Conservation (phyloP, 2,329 filamentous ascomycete genomes). For the Clonostachys rhizophaga region DNA sequence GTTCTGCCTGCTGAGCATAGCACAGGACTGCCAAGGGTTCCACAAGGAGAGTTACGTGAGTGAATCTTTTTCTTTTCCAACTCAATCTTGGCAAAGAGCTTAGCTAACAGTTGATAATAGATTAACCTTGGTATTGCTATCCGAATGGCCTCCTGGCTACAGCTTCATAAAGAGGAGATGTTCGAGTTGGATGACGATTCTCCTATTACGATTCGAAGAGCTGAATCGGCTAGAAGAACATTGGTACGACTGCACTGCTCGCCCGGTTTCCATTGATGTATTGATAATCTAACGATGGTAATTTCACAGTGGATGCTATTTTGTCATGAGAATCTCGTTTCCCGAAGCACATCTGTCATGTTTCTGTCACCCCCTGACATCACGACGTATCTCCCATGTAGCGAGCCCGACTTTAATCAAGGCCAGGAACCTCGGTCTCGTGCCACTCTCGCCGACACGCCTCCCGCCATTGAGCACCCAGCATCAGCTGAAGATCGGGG, state of each 20-base stretch:
- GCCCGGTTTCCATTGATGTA: background rate
- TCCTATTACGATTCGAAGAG: conserved; percentile 37
- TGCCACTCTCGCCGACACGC: conserved; percentile 48
- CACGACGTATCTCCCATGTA: conserved; percentile 46
- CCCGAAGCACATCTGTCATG: conserved; percentile 43
- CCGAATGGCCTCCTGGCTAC: conserved; percentile 50
- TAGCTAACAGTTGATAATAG: conserved; percentile 15
- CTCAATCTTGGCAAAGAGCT: background rate
- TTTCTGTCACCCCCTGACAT: conserved; percentile 48
- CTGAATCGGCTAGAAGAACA: conserved; percentile 52
- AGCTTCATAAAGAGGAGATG: conserved; percentile 50
- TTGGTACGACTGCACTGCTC: conserved; percentile 33
- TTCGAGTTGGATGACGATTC: conserved; percentile 37
- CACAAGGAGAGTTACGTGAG: conserved; percentile 49
- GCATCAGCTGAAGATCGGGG: conserved; percentile 32
- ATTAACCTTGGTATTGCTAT: conserved; percentile 53
- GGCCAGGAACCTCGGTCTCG: conserved; percentile 42
- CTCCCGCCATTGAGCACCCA: conserved; percentile 40
- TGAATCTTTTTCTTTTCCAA: conserved; percentile 1
- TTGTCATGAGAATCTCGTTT: conserved; percentile 53
- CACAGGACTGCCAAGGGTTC: conserved; percentile 51
- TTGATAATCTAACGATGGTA: background rate
- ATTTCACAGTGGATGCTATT: conserved; percentile 50
- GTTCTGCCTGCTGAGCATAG: conserved; percentile 54
- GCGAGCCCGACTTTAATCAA: conserved; percentile 44